A percentile compares a stretch with the other conserved stretches of the same genome.
Conservation (phyloP, 495 filamentous ascomycete genomes). For the Daldinia decipiens region DNA sequence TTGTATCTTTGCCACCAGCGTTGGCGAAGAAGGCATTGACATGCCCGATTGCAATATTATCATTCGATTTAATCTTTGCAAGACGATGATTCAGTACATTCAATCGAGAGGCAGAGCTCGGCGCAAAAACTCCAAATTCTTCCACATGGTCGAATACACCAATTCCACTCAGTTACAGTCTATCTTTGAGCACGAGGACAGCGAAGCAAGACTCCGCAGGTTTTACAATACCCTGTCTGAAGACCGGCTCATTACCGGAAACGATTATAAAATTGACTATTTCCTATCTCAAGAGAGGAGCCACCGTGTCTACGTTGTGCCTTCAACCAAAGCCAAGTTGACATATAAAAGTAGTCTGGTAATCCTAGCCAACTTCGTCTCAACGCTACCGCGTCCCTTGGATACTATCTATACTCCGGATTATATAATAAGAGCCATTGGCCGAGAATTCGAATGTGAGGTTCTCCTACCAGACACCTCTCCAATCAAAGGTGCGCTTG, state of each 20-base stretch:
- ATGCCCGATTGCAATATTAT: conserved; percentile 95
- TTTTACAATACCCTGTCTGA: conserved; percentile 82
- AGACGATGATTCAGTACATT: conserved; percentile 93
- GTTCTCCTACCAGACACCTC: conserved; percentile 82
- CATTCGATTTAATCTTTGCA: conserved; percentile 88
- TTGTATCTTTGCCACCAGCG: conserved; percentile 89
- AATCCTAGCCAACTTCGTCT: conserved; percentile 68
- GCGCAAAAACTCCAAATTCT: conserved; percentile 77
- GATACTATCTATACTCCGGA: conserved; percentile 65
- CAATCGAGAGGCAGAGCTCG: conserved; percentile 94
- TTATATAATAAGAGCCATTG: conserved; percentile 68
- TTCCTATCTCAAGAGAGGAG: conserved; percentile 65
- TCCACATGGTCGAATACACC: conserved; percentile 79
- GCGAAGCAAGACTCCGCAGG: conserved; percentile 68
- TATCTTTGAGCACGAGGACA: conserved; percentile 64
- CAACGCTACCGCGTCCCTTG: conserved; percentile 67
- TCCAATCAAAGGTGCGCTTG: conserved; percentile 73
- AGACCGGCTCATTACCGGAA: conserved; percentile 74
- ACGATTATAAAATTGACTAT: conserved; percentile 66
- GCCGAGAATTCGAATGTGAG: conserved; percentile 78
- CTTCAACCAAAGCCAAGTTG: conserved; percentile 78
- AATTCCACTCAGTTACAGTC: conserved; percentile 69
- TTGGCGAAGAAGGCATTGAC: conserved; percentile 95
- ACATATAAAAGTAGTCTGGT: conserved; percentile 78
- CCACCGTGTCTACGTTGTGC: conserved; percentile 69